Conservation (phyloP, 2,329 filamentous ascomycete genomes). For the Pyricularia sp. region DNA sequence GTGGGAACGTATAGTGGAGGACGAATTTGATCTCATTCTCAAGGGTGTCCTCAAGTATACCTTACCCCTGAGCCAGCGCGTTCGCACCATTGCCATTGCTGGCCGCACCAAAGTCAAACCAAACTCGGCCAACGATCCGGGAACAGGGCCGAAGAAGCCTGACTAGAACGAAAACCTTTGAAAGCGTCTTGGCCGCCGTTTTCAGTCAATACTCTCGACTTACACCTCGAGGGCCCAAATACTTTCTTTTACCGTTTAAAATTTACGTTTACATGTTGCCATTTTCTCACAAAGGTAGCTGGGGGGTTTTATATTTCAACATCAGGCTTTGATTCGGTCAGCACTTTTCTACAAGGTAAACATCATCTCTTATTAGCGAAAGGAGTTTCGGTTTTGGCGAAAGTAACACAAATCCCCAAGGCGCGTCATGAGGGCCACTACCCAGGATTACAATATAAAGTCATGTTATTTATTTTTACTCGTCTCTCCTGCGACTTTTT, state of each 20-base stretch:
- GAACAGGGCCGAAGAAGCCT: slow-evolving; percentile 8
- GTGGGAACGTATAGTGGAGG: slow-evolving; percentile 82
- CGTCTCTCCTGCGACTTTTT: neutral
- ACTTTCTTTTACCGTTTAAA: neutral
- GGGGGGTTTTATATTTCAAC: neutral
- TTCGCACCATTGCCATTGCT: slow-evolving; percentile 46
- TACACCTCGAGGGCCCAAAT: neutral
- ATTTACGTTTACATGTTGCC: neutral
- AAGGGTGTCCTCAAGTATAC: slow-evolving; percentile 81
- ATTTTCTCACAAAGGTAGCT: neutral
- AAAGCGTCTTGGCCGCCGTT: neutral
- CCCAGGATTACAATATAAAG: neutral
- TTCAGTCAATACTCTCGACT: neutral
- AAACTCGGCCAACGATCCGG: slow-evolving; percentile 45
- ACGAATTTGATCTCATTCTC: slow-evolving; percentile 87
- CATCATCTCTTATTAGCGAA: neutral
- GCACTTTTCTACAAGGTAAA: neutral
- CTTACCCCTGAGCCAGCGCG: slow-evolving; percentile 46
- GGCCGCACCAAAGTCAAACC: slow-evolving; percentile 47
- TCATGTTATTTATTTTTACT: neutral
- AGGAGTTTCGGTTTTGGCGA: neutral
- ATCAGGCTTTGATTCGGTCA: neutral
- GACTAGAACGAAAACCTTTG: neutral
- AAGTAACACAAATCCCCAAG: neutral
- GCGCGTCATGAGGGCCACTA: neutral